Evolutionary conservation across 2,329 filamentous ascomycete genomes (phyloP).

Genomic region (Thelonectria rubi): DNA sequence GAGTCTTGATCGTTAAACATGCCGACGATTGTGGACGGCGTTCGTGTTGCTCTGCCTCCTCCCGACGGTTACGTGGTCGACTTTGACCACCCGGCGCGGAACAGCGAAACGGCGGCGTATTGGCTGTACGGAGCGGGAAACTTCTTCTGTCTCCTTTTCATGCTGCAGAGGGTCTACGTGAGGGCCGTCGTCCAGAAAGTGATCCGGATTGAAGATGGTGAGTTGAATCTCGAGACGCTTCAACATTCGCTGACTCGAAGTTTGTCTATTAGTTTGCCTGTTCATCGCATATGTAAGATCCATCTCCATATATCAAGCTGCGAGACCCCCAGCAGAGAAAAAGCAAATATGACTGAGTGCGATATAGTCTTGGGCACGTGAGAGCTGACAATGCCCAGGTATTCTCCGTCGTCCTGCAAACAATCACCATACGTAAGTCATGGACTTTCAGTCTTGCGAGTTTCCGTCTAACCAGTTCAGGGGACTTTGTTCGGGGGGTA

Average conservation of each 20-base stretch:
- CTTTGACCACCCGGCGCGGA: slow-evolving; percentile 41
- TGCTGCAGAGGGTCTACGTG: slow-evolving; percentile 40
- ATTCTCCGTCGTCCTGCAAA: slow-evolving; percentile 25
- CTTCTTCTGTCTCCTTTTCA: slow-evolving; percentile 23
- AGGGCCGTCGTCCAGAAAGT: slow-evolving; percentile 24
- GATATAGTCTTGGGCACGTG: neutral
- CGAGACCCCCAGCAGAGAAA: neutral
- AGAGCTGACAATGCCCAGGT: slow-evolving; percentile 2
- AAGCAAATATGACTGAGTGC: neutral
- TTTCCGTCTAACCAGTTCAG: neutral
- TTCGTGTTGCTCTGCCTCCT: slow-evolving; percentile 36
- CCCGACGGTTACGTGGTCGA: slow-evolving; percentile 44
- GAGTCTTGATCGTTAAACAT: neutral
- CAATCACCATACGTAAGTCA: slow-evolving; percentile 22
- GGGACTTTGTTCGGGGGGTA: slow-evolving; percentile 22
- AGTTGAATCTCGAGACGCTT: neutral
- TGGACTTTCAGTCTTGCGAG: too few species aligned
- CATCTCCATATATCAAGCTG: neutral
- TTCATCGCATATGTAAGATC: slow-evolving; percentile 21
- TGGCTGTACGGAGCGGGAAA: slow-evolving; percentile 36
- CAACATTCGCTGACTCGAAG: neutral
- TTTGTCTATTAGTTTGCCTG: slow-evolving; percentile 16
- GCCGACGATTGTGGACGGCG: slow-evolving; percentile 32
- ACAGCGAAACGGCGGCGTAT: slow-evolving; percentile 30
- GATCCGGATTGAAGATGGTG: slow-evolving; percentile 18